Percentiles rank a stretch among this genome's conserved stretches.
Conservation (phyloP, 2,329 filamentous ascomycete species). For the Ophiobolus disseminans region DNA sequence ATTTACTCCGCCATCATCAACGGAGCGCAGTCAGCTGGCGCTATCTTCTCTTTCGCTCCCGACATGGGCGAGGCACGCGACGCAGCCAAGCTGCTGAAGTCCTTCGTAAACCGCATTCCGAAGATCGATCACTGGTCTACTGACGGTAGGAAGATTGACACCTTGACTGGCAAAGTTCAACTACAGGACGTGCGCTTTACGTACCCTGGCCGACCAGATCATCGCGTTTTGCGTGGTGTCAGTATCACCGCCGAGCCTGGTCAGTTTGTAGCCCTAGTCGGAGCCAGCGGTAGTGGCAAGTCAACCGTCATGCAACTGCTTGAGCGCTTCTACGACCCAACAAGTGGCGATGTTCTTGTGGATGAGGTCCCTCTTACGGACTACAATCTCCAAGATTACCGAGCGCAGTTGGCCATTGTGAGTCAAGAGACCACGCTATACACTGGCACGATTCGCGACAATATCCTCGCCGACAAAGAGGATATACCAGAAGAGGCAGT, state of each 20-base stretch:
- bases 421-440: conserved; percentile 95
- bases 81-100: conserved; percentile 80
- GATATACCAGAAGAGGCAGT: conserved; percentile 75
- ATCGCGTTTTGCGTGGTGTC: conserved; percentile 88
- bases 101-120: conserved; percentile 82
- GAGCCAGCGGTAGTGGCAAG: conserved; percentile 94
- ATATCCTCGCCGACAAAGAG: conserved; percentile 71
- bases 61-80: conserved; percentile 96
- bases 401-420: conserved; percentile 85
- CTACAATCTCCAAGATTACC: conserved; percentile 82
- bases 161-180: conserved; percentile 71
- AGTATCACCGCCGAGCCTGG: conserved; percentile 76
- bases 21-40: conserved; percentile 88
- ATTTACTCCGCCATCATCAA: conserved; percentile 89
- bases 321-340: conserved; percentile 92
- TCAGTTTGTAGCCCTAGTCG: conserved; percentile 87
- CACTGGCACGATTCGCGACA: conserved; percentile 89
- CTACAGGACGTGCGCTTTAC: conserved; percentile 94
- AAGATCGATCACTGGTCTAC: conserved; percentile 63
- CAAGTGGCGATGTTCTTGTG: conserved; percentile 78
- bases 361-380: conserved; percentile 82
- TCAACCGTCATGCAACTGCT: conserved; percentile 89
- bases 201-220: conserved; percentile 88
- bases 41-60: conserved; percentile 91
- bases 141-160: conserved; percentile 60